Evolutionary conservation across 208 protist genomes (phyloP).

Genomic region (Leishmania gerbilli): DNA sequence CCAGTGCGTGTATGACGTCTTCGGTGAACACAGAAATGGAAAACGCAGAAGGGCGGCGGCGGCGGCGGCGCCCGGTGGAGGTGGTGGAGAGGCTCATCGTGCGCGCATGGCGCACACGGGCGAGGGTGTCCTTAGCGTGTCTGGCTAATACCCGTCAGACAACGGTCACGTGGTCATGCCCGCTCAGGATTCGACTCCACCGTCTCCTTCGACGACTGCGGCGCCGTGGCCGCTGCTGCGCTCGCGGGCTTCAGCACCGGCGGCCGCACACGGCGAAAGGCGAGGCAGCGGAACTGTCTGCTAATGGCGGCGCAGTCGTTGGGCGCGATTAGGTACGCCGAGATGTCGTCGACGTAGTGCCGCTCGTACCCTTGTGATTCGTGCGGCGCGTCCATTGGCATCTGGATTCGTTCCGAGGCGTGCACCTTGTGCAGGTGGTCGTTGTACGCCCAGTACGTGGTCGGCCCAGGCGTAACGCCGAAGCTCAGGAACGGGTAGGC

Average conservation of each 20-base stretch:
- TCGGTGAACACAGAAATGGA: background rate
- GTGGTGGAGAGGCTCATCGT: background rate
- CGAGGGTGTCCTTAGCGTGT: background rate
- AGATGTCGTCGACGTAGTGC: conserved; percentile 66
- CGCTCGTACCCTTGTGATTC: conserved; percentile 63
- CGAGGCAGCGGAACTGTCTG: conserved; percentile 52
- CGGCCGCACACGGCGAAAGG: conserved; percentile 51
- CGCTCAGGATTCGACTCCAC: background rate
- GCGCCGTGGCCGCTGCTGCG: conserved; percentile 4
- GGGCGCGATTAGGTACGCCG: conserved; percentile 45
- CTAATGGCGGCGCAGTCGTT: conserved; percentile 61
- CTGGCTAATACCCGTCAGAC: background rate
- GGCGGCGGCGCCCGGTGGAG: background rate
- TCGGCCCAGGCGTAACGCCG: conserved; percentile 66
- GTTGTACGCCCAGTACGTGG: conserved; percentile 80
- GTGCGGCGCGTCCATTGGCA: conserved; percentile 73
- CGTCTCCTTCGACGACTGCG: background rate
- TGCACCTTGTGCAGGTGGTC: conserved; percentile 58
- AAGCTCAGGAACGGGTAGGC: conserved; percentile 73
- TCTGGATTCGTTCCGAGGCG: conserved; percentile 48
- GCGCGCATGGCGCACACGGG: background rate
- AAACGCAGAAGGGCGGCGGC: background rate
- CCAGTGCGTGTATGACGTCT: background rate
- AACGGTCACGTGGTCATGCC: background rate
- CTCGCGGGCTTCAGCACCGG: conserved; percentile 34